Base-by-base conservation (phyloP, 805 yeast species). In the Ogataea corticis region DNA sequence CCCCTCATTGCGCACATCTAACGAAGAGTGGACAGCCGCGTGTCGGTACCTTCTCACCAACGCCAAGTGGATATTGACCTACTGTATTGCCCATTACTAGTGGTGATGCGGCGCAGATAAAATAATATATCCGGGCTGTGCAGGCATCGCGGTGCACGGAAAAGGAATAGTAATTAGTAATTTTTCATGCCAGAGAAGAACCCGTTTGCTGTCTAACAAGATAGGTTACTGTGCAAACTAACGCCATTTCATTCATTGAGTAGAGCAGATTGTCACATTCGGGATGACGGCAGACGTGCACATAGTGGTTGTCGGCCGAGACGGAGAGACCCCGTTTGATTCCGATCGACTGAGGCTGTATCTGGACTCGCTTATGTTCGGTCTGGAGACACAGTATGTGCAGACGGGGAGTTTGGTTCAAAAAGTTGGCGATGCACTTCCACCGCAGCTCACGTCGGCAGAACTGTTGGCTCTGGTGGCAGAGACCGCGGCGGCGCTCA, bases 401-500 rank as follows among this genome's bases (percentile, higher is more conserved):
- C 74, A 76, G 41, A 65, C 79, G 10, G 74, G 70, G 29, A 65
- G 71, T 31, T 68, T 75, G 43, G 68, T 80, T 16, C 74, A 70
- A 45, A 71, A 75, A 54, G 76, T 77, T 14, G 66, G 66, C 31
- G 56, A 66, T 1, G 83, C 82, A 16, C 75, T 79, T 16, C 79
- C 79, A 38, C 72, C 70, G 40, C 71, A 69, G 29, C 71, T 77
- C 19, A 70, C 70, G 40, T 68, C 76, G 19, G 66, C 69, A 18
- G 79, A 78, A 36, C 50, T 68, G 9, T 33, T 60, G 3, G 54
- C 56, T 14, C 49, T 66, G 37, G 91, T 96, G 28, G 96, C 98
- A 23, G 99, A 94, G 68, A 87, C 94, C 14, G 86, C 94, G 41
- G 98, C 98, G 21, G 87, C 88, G 56, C 81, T 91, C 90, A 89